Evolutionary conservation across 208 protist genomes (phyloP), one percentile per base, ranked within the genome.

Genomic region (Endotrypanum monterogeii): DNA sequence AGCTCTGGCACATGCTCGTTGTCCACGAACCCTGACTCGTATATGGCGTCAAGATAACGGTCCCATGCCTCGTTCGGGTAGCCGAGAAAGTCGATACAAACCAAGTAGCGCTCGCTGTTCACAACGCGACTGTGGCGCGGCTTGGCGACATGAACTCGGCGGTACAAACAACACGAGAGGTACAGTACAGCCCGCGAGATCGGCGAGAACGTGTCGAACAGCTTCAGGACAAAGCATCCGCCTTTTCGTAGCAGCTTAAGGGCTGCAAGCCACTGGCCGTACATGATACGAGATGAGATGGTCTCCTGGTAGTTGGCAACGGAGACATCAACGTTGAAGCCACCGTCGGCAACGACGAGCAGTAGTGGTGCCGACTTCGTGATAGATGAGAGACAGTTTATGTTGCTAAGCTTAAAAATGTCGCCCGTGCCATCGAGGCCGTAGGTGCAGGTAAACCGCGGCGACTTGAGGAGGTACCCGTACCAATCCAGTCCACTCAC

Each of bases 311-410:
- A 95, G 72, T 95, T 94, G 28, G 87, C 86, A 16, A 93, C 66
- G 51, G 89, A 79, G 30, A 87, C 82, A 37, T 87, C 76, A 0
- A 98, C 83, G 56, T 86, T 72, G 70, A 97, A 97, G 72, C 94
- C 94, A 74, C 94, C 94, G 63, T 98, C 94, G 39, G 90, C 92
- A n/a, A 98, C 94, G n/a, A 94, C 91, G 7, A 98, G 80, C 41
- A 88, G 78, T 62, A 96, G 25, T 55, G 72, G 74, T 25, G 78
- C 50, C 1, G 54, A 39, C 46, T 37, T 25, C 0, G 87, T 91
- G 16, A 94, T 18, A 1, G 89, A 87, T 23, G 68, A 73, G 4
- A 98, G 81, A 32, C 83, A 89, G 16, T 97, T 83, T 37, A 98
- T 82, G 62, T 96, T 98, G 54, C 82, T 83, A 12, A 89, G 79